Evolutionary conservation across 1,284 basidiomycete genomes (phyloP), one percentile per base, ranked within the genome.

Genomic region (Takashimella koratensis): DNA sequence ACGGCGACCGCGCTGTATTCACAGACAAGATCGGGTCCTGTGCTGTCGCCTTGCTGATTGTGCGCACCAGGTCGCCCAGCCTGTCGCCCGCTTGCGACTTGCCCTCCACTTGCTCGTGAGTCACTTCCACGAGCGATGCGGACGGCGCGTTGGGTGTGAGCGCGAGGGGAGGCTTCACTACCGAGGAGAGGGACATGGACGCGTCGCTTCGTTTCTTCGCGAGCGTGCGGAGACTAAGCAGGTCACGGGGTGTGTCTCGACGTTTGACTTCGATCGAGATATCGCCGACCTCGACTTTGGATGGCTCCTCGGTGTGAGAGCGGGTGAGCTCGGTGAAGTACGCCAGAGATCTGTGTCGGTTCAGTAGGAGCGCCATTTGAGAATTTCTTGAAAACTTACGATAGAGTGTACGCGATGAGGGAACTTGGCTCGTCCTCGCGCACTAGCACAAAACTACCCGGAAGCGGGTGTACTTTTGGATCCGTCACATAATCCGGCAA

Each of bases 371-470:
- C 30, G 24, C n/a, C 11, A 16, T 58, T 25, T 23, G 39, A 59
- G 47, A 21, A 23, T 40, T n/a, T 2, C 43, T 4, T 12, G 8
- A 41, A 6, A 2, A 60, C 64, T 51, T 46, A 66, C 59, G 68
- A 69, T 8, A 73, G 54, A 10, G 67, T 65, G 51, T 68, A 64
- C 3, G 70, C 67, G 39, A 71, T 68, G 41, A 73, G 52, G 12
- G 63, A 65, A n/a, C 63, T 58, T 0, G 70, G 71, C 43, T 70
- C 66, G 26, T 67, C 63, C 62, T 88, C 86, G 47, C 81, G 71
- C 6, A 88, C 79, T 49, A 89, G 78, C 2, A 88, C 78, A 59
- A 82, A 83, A 8, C 84, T 81, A 3, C 84, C 83, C 13, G 86
- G 86, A 16, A 86, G 75, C 30, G 81, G 82, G 74, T 88, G 84